Evolutionary conservation across 75 land plant species (phyloP).

Genomic region (Pinus tabuliformis): DNA sequence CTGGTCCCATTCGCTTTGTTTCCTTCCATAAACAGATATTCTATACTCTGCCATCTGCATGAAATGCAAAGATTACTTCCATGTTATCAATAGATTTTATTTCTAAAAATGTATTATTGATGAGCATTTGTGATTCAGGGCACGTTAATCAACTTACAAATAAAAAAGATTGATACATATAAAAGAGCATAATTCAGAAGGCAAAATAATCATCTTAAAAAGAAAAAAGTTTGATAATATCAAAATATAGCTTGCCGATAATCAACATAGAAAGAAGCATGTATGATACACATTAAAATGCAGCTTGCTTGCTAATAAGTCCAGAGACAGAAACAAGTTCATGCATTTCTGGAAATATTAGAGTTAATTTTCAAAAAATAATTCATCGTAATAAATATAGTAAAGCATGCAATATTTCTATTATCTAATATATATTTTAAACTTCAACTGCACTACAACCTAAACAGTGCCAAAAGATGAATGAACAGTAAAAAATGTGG

Average conservation of each 20-base stretch:
- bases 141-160: not conserved
- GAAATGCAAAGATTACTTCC: not conserved
- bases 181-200: not conserved
- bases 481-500: not conserved
- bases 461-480: not conserved
- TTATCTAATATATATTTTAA: not conserved
- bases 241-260: no score
- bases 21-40: slow-evolving; percentile 94
- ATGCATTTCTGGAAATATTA: not conserved
- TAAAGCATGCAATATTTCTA: not conserved
- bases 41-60: slow-evolving; percentile 99
- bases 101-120: not conserved
- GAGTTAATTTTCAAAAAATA: not conserved
- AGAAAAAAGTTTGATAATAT: no score
- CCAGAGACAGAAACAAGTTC: not conserved
- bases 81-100: not conserved
- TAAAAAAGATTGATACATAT: no score
- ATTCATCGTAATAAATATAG: not conserved
- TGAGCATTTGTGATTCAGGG: not conserved
- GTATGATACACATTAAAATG: not conserved
- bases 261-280: not conserved
- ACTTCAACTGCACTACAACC: not conserved
- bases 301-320: not conserved
- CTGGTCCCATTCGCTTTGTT: slow-evolving; percentile 99
- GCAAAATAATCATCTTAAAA: not conserved